Evolutionary conservation across 495 filamentous ascomycete species (phyloP).

Genomic region (Parachaetomium inaequale): DNA sequence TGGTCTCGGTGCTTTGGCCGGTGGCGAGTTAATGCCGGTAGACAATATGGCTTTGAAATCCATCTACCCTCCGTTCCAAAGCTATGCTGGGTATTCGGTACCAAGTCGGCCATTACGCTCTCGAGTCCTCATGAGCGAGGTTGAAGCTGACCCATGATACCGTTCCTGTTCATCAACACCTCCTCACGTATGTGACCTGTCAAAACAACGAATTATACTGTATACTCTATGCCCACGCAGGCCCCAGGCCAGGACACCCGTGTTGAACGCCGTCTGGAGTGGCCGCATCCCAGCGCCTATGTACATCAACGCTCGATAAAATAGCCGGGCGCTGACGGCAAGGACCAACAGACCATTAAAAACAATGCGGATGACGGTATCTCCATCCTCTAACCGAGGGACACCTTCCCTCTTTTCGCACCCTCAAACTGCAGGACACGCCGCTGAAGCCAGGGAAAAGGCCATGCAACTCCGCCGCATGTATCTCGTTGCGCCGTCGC

Average conservation of each 20-base stretch:
- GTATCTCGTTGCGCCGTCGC: constrained; percentile 2
- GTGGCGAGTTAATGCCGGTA: no score
- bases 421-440: background rate
- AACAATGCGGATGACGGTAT: background rate
- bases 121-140: no score
- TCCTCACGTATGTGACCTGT: background rate
- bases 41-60: no score
- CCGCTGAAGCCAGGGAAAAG: background rate
- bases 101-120: no score
- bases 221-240: background rate
- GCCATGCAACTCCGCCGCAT: constrained; percentile 1
- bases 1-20: no score
- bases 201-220: background rate
- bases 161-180: no score
- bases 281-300: constrained; percentile 1
- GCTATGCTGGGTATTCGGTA: no score
- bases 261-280: background rate
- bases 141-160: no score
- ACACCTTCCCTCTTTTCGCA: background rate
- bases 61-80: no score
- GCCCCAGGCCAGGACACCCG: background rate
- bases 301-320: background rate
- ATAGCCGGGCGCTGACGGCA: background rate
- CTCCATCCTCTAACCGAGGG: background rate
- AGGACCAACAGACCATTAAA: constrained; percentile 6